Base-by-base conservation (phyloP, 306 rosid species). In the Cucumis cinereus region DNA sequence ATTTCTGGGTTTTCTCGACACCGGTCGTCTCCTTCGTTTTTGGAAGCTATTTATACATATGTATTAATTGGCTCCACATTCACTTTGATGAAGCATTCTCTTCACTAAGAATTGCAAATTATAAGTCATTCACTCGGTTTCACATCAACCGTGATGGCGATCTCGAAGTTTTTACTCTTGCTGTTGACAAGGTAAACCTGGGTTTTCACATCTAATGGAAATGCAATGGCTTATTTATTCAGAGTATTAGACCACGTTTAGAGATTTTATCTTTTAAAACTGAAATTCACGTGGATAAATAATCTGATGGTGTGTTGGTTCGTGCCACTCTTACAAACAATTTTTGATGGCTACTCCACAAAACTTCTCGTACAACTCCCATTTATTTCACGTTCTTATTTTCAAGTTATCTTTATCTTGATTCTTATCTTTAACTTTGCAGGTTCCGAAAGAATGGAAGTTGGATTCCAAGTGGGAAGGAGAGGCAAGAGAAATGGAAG, bases 21-120 rank as follows among this genome's bases (percentile, higher is more conserved):
- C 99, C 99, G 2, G 96, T 92, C 49, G 99, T 94, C 79, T 94
- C 99, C 62, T 78, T 90, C 55, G 90, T 94, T 50, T 94, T 94
- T 19, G 99, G 99, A 36, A 94, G 97, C 85, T 94, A 94, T 85
- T 78, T 92, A 72, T 94, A 94, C 83, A 63, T 94, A 79, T 90
- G 98, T 88, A 92, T 94, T 33, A 94, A 94, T 77, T 94, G 99
- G 99, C 91, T 94, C 58, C 93, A 92, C 76, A 72, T 94, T 47
- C 99, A 94, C 92, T 94, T 94, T 2, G 98, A 94, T 55, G 99
- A 94, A 85, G 99, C 99, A 75, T 94, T 94, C 84, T 94, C 99
- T 0, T 94, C 99, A 19, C 89, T 94, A 41, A 87, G 98, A 80
- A 94, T 94, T 74, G 99, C 99, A 45, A 92, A 94, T 74, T 94